These are phyloP conservation scores for Lentinula aciculospora DNA, from an alignment of 768 basidiomycete species.

Conservation along the genomic window DNA sequence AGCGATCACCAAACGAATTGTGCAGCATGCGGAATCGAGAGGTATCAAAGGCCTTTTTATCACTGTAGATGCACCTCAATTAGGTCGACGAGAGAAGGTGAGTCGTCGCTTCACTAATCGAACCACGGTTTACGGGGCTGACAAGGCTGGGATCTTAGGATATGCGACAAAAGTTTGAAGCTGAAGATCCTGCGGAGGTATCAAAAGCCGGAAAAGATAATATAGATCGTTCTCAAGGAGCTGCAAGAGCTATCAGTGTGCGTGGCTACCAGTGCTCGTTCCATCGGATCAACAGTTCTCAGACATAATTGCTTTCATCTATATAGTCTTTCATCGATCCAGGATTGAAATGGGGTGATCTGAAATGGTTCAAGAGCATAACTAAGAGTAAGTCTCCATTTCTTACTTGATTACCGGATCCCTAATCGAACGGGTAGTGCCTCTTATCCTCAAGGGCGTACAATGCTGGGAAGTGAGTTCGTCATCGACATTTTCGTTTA, in stretches of 20 bases:
- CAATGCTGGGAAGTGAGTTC: constrained; percentile 68
- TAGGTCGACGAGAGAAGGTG: constrained; percentile 87
- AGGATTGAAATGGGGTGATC: constrained; percentile 77
- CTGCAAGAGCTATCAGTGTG: constrained; percentile 86
- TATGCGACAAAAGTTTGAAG: constrained; percentile 95
- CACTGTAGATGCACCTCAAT: constrained; percentile 95
- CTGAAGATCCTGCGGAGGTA: constrained; percentile 59
- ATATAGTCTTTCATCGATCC: constrained; percentile 91
- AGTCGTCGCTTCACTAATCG: neutral
- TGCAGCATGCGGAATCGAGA: constrained; percentile 84
- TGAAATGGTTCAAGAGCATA: constrained; percentile 71
- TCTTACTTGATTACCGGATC: neutral
- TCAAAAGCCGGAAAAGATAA: constrained; percentile 43
- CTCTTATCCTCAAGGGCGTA: constrained; percentile 86
- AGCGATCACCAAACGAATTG: constrained; percentile 75
- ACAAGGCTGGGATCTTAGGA: constrained; percentile 36
- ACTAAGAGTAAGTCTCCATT: constrained; percentile 27
- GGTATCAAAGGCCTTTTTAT: constrained; percentile 95
- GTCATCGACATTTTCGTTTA: neutral
- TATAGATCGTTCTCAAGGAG: constrained; percentile 84
- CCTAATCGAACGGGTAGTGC: constrained; percentile 46
- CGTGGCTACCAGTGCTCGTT: neutral
- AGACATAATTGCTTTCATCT: neutral
- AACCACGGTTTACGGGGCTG: no score
- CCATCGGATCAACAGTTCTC: neutral